A percentile compares a stretch with the other conserved stretches of the same genome.
These are phyloP conservation scores for Monilinia aucupariae DNA, from an alignment of 2,329 filamentous ascomycete genomes.

Conservation along the genomic window DNA sequence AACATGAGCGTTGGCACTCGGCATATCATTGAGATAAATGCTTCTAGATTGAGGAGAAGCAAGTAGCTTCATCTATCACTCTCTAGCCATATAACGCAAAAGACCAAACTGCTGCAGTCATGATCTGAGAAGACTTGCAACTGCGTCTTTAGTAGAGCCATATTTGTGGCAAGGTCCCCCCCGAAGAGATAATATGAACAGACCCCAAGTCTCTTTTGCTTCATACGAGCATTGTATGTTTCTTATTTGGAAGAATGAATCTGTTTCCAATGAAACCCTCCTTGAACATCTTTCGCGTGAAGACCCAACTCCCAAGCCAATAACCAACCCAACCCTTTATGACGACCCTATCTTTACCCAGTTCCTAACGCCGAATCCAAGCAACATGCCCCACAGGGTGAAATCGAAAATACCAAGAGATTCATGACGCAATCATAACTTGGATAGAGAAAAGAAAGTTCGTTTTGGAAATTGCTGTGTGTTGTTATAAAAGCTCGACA, in stretches of 20 bases:
- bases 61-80: not conserved
- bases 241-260: not conserved
- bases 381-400: not conserved
- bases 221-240: not conserved
- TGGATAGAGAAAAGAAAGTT: not conserved
- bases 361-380: not conserved
- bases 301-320: not conserved
- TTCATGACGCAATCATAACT: not conserved
- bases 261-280: not conserved
- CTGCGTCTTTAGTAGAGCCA: not conserved
- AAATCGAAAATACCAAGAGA: not conserved
- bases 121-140: not conserved
- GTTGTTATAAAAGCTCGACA: not conserved
- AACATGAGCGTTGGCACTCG: not conserved
- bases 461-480: not conserved
- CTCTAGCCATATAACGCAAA: not conserved
- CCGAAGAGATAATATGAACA: not conserved
- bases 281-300: not conserved
- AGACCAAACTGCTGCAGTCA: not conserved
- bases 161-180: not conserved
- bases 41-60: not conserved
- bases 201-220: not conserved
- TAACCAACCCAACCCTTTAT: not conserved
- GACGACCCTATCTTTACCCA: not conserved
- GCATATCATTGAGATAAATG: not conserved